A percentile compares a stretch with the other conserved stretches of the same genome.
Evolutionary conservation across 2,329 filamentous ascomycete genomes (phyloP).

Genomic region (Botryotinia globosa): DNA sequence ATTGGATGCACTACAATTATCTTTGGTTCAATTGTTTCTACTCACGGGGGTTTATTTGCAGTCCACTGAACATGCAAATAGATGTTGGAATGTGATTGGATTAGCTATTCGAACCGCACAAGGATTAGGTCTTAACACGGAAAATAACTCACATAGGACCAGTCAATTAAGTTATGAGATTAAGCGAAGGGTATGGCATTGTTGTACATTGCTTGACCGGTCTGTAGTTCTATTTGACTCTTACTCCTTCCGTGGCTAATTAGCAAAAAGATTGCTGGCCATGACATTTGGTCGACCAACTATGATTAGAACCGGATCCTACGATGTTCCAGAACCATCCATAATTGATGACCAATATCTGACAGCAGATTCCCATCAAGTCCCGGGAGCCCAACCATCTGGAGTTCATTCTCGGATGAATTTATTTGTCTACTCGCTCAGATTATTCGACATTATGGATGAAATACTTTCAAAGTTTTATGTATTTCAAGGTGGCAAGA

Average conservation of each 20-base stretch:
- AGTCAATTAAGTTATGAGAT: conserved; percentile 37
- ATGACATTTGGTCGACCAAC: conserved; percentile 36
- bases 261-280: conserved; percentile 23
- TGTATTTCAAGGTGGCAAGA: conserved; percentile 12
- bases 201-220: conserved; percentile 35
- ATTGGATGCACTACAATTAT: conserved; percentile 33
- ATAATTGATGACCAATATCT: conserved; percentile 39
- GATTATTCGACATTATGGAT: conserved; percentile 28
- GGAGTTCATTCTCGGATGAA: conserved; percentile 31
- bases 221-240: conserved; percentile 22
- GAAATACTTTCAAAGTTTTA: conserved; percentile 25
- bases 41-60: conserved; percentile 37
- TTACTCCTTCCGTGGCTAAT: conserved; percentile 18
- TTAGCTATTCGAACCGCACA: conserved; percentile 37
- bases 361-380: conserved; percentile 23
- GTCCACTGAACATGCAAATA: conserved; percentile 33
- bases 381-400: conserved; percentile 29
- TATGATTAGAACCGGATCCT: conserved; percentile 24
- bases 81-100: conserved; percentile 38
- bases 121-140: conserved; percentile 35
- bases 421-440: conserved; percentile 27
- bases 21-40: conserved; percentile 37
- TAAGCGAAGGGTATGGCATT: conserved; percentile 37
- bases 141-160: not conserved
- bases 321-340: conserved; percentile 15